phyloP scores from a whole-genome alignment of 2,329 filamentous ascomycete species.

The Eurotiales sp. region DNA sequence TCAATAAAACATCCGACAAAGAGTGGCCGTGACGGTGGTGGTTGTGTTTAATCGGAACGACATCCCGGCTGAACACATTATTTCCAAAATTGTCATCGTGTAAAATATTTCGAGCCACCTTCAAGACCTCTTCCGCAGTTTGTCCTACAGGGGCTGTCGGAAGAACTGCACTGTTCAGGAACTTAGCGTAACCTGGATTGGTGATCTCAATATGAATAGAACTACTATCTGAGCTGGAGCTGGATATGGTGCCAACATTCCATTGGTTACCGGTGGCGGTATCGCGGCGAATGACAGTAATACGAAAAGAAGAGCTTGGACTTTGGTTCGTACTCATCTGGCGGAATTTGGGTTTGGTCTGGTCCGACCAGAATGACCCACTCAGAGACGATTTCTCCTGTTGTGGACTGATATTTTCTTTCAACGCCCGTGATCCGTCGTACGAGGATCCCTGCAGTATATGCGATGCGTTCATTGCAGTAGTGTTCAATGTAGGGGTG shows the following conservation, averaged over 20 bases:
- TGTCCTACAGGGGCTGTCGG: constrained; percentile 28
- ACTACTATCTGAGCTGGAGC: constrained; percentile 27
- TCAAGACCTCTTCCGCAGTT: constrained; percentile 8
- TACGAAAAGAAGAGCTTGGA: constrained; percentile 29
- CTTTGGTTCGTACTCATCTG: background rate
- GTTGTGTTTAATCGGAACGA: constrained; percentile 10
- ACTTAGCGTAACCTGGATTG: constrained; percentile 59
- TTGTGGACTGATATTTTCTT: background rate
- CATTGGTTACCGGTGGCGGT: constrained; percentile 66
- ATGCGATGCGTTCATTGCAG: background rate
- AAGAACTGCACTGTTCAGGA: constrained; percentile 41
- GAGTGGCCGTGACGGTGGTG: background rate
- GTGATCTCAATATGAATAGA: constrained; percentile 53
- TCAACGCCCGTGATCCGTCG: background rate
- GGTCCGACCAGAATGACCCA: background rate
- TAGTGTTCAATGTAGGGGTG: background rate
- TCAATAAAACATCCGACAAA: constrained; percentile 5
- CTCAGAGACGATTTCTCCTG: constrained; percentile 17
- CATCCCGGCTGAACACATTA: constrained; percentile 7
- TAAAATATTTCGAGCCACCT: constrained; percentile 4
- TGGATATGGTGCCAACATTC: constrained; percentile 67
- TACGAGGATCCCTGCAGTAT: background rate
- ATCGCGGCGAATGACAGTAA: constrained; percentile 69
- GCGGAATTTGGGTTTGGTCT: constrained; percentile 10
- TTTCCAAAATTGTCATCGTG: background rate